phyloP scores from a whole-genome alignment of 768 basidiomycete species.

The Termitomyces sp. region DNA sequence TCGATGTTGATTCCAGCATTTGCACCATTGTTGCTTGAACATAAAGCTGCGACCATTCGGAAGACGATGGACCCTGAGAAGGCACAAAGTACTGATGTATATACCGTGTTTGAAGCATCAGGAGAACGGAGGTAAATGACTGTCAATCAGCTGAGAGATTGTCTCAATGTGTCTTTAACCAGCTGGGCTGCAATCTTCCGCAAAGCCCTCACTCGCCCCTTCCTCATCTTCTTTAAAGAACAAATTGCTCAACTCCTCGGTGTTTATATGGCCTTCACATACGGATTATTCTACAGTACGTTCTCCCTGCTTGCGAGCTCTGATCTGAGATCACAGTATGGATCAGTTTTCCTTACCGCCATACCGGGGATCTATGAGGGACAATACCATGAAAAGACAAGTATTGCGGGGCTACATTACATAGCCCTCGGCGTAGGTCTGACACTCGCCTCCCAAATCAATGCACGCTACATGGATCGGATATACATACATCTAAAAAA shows the following conservation, averaged over 20 bases:
- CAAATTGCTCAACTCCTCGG: constrained; percentile 66
- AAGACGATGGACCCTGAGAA: constrained; percentile 45
- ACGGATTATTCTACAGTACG: constrained; percentile 55
- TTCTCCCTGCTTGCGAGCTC: not conserved
- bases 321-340: not conserved
- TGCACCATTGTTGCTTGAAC: constrained; percentile 37
- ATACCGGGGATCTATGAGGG: constrained; percentile 53
- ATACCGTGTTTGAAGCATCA: constrained; percentile 40
- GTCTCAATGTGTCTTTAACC: not conserved
- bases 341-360: constrained; percentile 58
- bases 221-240: constrained; percentile 53
- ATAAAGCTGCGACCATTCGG: constrained; percentile 43
- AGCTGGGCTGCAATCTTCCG: constrained; percentile 50
- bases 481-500: constrained; percentile 45
- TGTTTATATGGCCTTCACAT: constrained; percentile 65
- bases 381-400: constrained; percentile 47
- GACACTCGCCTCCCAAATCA: constrained; percentile 42
- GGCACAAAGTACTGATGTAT: constrained; percentile 27
- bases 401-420: constrained; percentile 65
- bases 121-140: constrained; percentile 37
- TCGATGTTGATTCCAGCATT: constrained; percentile 26
- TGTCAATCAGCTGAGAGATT: not conserved
- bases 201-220: constrained; percentile 60
- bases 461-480: constrained; percentile 50
- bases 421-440: constrained; percentile 67